These are phyloP conservation scores for Zasmidium citrigriseum DNA, from an alignment of 2,329 filamentous ascomycete species.

Conservation along the genomic window DNA sequence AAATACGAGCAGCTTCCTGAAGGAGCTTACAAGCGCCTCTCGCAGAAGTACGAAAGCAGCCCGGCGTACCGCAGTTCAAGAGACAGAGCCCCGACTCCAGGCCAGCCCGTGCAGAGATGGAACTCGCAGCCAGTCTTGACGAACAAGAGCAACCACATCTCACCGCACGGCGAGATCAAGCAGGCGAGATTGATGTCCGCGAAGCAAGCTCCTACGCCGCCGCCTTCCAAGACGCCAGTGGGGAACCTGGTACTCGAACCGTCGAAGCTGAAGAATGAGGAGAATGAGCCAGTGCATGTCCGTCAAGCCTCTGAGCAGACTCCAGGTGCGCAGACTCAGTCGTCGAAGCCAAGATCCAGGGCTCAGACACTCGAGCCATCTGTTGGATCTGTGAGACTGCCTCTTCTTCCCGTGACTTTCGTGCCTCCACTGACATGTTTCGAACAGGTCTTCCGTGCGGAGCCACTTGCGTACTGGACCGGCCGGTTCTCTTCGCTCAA, in stretches of 20 bases:
- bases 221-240: constrained; percentile 25
- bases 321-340: background rate
- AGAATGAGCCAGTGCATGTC: background rate
- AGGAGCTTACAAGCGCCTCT: constrained; percentile 12
- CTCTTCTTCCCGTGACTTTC: background rate
- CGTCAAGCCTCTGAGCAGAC: constrained; percentile 8
- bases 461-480: constrained; percentile 59
- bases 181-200: constrained; percentile 34
- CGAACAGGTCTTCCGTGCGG: constrained; percentile 20
- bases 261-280: constrained; percentile 2
- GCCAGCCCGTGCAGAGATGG: constrained; percentile 30
- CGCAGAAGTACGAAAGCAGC: constrained; percentile 29
- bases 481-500: constrained; percentile 61
- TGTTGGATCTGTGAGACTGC: constrained; percentile 8
- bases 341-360: background rate
- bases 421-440: background rate
- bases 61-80: constrained; percentile 25
- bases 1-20: background rate
- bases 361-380: constrained; percentile 7
- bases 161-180: constrained; percentile 29
- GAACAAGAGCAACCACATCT: constrained; percentile 23
- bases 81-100: constrained; percentile 23
- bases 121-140: constrained; percentile 34
- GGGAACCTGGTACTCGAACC: constrained; percentile 15
- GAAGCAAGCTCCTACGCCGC: constrained; percentile 31